phyloP scores from a whole-genome alignment of 176 grass and related monocot species.

The Avena eriantha region DNA sequence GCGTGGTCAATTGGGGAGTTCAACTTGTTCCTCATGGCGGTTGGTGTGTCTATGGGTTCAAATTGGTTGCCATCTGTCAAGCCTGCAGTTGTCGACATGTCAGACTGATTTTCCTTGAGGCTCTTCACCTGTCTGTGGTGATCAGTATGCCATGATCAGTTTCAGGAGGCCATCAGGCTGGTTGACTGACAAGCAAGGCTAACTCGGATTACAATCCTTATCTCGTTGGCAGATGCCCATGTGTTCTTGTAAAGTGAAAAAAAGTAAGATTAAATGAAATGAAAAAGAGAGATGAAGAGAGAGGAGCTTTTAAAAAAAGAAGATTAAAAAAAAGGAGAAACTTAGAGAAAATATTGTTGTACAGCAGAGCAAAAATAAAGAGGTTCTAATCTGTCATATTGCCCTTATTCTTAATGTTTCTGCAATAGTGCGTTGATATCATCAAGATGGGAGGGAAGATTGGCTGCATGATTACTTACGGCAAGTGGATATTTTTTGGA shows the following conservation, averaged over 20 bases:
- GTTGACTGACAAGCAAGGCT: constrained; percentile 34
- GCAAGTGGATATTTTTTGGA: constrained; percentile 48
- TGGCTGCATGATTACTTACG: constrained; percentile 55
- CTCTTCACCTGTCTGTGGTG: not conserved
- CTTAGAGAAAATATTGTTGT: not conserved
- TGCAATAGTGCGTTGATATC: constrained; percentile 49
- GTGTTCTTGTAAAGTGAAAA: constrained; percentile 22
- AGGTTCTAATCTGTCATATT: constrained; percentile 35
- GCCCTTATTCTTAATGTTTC: constrained; percentile 49
- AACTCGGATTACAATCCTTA: not conserved
- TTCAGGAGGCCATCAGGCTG: not conserved
- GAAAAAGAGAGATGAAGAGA: not conserved
- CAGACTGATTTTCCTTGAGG: constrained; percentile 8
- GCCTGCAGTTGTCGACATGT: not conserved
- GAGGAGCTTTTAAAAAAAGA: not conserved
- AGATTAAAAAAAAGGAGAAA: not conserved
- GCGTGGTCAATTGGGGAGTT: not conserved
- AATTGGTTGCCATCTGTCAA: not conserved
- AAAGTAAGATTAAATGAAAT: not conserved
- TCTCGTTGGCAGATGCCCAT: not conserved
- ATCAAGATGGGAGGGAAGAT: constrained; percentile 57
- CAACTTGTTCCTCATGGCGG: not conserved
- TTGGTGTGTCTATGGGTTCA: not conserved
- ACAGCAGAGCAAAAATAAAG: constrained; percentile 17
- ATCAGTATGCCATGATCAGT: constrained; percentile 34